Percentiles rank a stretch among this genome's conserved stretches.
phyloP scores from a whole-genome alignment of 2,329 filamentous ascomycete species.

The Fusarium humuli region DNA sequence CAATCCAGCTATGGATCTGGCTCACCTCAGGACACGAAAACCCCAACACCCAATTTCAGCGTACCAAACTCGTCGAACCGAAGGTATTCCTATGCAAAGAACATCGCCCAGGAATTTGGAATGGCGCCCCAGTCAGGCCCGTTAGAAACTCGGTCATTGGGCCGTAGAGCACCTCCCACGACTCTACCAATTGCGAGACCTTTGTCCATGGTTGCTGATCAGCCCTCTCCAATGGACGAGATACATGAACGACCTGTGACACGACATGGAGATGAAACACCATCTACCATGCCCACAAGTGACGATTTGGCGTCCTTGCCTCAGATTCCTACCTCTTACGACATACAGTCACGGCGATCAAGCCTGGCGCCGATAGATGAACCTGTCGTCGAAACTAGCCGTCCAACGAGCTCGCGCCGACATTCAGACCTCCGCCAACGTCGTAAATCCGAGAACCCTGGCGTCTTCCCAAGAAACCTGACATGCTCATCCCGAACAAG shows the following conservation, averaged over 20 bases:
- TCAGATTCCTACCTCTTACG: slow-evolving; percentile 18
- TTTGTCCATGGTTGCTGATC: slow-evolving; percentile 66
- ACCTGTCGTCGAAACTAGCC: slow-evolving; percentile 27
- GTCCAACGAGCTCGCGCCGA: slow-evolving; percentile 45
- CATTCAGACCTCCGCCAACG: slow-evolving; percentile 51
- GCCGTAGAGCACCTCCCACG: slow-evolving; percentile 55
- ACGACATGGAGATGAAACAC: slow-evolving; percentile 43
- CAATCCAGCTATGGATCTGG: slow-evolving; percentile 40
- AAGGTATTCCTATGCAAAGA: slow-evolving; percentile 58
- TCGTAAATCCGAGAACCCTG: slow-evolving; percentile 40
- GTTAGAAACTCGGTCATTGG: slow-evolving; percentile 31
- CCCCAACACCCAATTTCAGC: slow-evolving; percentile 64
- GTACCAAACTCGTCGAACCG: slow-evolving; percentile 60
- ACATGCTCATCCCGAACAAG: slow-evolving; percentile 26
- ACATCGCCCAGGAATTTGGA: slow-evolving; percentile 38
- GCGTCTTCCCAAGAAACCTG: slow-evolving; percentile 21
- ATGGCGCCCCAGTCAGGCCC: slow-evolving; percentile 28
- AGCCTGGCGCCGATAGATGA: slow-evolving; percentile 38
- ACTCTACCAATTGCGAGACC: slow-evolving; percentile 62
- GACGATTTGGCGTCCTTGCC: slow-evolving; percentile 35
- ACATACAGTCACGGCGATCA: slow-evolving; percentile 41
- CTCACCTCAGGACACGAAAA: slow-evolving; percentile 18
- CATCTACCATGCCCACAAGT: slow-evolving; percentile 13
- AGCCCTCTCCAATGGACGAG: slow-evolving; percentile 57
- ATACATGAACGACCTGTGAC: slow-evolving; percentile 49